Base-by-base conservation (phyloP, 192 early-diverging fungal genomes). In the Umbelopsis sp. region DNA sequence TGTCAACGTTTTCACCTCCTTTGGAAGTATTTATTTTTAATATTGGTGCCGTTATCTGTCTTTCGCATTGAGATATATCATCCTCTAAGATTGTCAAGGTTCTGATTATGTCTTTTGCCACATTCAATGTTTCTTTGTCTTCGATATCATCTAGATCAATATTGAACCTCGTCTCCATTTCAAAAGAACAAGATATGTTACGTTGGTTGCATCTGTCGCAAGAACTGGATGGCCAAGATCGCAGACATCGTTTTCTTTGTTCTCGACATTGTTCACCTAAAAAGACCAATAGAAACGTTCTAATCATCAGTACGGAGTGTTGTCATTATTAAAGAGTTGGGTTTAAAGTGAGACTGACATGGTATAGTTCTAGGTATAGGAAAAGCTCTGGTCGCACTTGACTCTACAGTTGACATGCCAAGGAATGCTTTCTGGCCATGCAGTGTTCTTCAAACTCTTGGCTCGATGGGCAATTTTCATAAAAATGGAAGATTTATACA, bases 201-300 rank as follows among this genome's bases (percentile, higher is more conserved):
- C 55, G 55, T 33, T 33, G 5, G 16, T 1, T 61, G 55, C 55
- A 61, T 61, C 55, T 30, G 11, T 35, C 15, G 25, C 55, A 61
- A 11, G 27, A 35, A 1, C 30, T 61, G 15, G 21, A 22, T 2
- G 11, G 27, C 13, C 55, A 16, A 18, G 55, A 37, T 4, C 27
- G 25, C 11, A 61, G 18, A 25, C 55, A 61, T 4, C 55, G 55
- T 61, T 61, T 61, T 61, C 55, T 30, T 27, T 61, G 55, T 61
- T 33, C 30, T 35, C 55, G 55, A 16, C 55, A 61, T 35, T 35
- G 15, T 61, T 61, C 27, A 35, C 55, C 55, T 61, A 13, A 15
- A 33, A 25, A 2, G 4, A 35, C 13, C 6, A 18, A 15, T 16
- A 1, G 15, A 10, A 20, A 10, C 18, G 27, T 49, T 16, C 13